A percentile compares a stretch with the other conserved stretches of the same genome.
Conservation (phyloP, 2,329 filamentous ascomycete genomes). For the Polytolypa hystricis region DNA sequence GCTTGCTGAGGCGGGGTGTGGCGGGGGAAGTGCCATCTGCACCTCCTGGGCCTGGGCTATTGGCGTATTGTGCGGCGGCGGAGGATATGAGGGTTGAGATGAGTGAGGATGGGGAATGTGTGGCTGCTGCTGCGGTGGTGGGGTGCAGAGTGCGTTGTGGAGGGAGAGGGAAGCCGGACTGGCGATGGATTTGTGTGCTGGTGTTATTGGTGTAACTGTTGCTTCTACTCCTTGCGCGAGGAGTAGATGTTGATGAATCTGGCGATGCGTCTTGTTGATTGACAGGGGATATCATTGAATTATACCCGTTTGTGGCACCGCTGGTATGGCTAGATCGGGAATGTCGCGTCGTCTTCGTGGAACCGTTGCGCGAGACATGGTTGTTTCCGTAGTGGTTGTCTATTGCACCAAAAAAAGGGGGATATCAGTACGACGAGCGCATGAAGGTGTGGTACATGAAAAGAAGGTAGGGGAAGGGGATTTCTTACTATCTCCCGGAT, state of each 20-base stretch:
- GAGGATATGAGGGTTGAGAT: constrained; percentile 4
- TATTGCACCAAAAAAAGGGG: too few relatives aligned
- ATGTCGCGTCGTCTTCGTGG: too few relatives aligned
- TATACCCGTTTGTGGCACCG: too few relatives aligned
- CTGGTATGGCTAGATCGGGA: constrained; percentile 23
- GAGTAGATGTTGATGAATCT: too few relatives aligned
- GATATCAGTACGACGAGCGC: too few relatives aligned
- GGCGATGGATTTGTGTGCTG: background rate
- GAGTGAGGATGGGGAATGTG: constrained; percentile 1
- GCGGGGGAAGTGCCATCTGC: constrained; percentile 15
- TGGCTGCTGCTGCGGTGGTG: background rate
- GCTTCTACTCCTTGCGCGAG: background rate
- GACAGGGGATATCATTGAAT: too few relatives aligned
- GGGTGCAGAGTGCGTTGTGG: background rate
- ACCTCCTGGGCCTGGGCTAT: too few relatives aligned
- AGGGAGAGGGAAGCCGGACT: background rate
- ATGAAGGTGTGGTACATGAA: too few relatives aligned
- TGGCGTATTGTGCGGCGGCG: background rate
- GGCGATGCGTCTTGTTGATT: too few relatives aligned
- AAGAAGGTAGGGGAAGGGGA: too few relatives aligned
- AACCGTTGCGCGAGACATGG: too few relatives aligned
- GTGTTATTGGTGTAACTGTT: background rate
- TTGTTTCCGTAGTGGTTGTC: too few relatives aligned
- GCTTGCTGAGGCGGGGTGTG: constrained; percentile 34
- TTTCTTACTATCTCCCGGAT: background rate